Evolutionary conservation across 805 yeast genomes (phyloP), one percentile per base, ranked within the genome.

Genomic region (Yamadazyma nakazawae): DNA sequence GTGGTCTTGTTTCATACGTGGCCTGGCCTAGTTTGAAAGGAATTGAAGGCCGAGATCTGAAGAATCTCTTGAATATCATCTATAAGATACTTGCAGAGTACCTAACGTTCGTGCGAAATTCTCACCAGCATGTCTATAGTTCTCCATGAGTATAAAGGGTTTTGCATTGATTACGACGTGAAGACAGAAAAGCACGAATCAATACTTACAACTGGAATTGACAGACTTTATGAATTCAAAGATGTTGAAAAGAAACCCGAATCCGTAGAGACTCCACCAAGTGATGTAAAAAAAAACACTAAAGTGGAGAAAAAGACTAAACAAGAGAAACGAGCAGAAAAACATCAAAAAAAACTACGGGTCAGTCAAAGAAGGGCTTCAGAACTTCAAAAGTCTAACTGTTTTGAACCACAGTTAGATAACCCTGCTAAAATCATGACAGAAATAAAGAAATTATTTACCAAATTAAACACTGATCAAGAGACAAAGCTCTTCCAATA

Each of bases 1-100:
- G 76, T 0, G 96, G 95, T 47, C 97, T 72, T 0, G 96, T 91
- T 58, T 89, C 97, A 58, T 76, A 80, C 12, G 88, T 69, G 0
- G 98, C 94, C 66, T 92, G 99, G 1, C 98, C 98, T 1, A 87
- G 70, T 26, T 75, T 68, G 54, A 76, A 64, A 9, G 48, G 48
- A 12, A 40, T 17, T 14, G 30, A 35, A 14, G 48, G 48, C 38
- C 48, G 38, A 8, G 40, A 32, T 24, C 47, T 21, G 26, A 45
- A 45, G 8, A 39, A 18, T 37, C 47, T 43, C 19, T 36, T 43
- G n/a, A 43, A 19, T 13, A 26, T 19, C 21, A 43, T n/a, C 18
- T 26, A 28, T 36, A 43, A 35, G 32, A 12, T 13, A 28, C 32
- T 28, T 28, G 11, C 24, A 21, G n/a, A 28, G 32, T 13, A 28